Percentiles rank a stretch among this genome's conserved stretches.
phyloP scores from a whole-genome alignment of 129 eudicot species.

The Dittrichia graveolens region DNA sequence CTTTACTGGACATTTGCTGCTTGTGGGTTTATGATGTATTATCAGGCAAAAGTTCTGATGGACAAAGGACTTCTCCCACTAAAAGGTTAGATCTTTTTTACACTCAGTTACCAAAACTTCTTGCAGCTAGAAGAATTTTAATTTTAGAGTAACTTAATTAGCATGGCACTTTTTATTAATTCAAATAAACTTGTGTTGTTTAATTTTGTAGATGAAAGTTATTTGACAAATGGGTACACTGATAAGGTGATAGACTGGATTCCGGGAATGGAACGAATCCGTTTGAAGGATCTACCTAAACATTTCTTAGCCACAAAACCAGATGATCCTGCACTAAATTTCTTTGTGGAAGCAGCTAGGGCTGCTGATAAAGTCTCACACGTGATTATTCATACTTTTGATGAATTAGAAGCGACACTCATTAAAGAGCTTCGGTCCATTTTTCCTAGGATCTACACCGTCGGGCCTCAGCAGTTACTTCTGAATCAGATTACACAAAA shows the following conservation, averaged over 20 bases:
- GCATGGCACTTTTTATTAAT: no score
- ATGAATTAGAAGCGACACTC: conserved; percentile 18
- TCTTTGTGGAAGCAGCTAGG: neutral
- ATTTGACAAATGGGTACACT: conserved; percentile 22
- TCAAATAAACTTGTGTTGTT: no score
- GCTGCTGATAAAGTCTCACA: conserved; percentile 22
- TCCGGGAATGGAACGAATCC: conserved; percentile 30
- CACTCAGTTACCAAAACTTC: no score
- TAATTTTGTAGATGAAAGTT: conserved; percentile 28
- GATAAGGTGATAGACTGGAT: conserved; percentile 29
- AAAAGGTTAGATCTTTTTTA: conserved; percentile 18
- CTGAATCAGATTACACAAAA: neutral
- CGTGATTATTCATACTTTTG: conserved; percentile 23
- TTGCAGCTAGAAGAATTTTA: no score
- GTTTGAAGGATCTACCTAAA: conserved; percentile 28
- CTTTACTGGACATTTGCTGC: conserved; percentile 29
- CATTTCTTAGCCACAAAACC: neutral
- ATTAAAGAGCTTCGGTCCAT: conserved; percentile 18
- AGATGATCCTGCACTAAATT: neutral
- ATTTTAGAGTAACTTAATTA: no score
- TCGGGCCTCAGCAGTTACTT: conserved; percentile 27
- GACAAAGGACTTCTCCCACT: conserved; percentile 35
- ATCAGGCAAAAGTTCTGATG: conserved; percentile 20
- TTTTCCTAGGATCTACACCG: conserved; percentile 17
- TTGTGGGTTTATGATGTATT: conserved; percentile 25